phyloP scores from a whole-genome alignment of 768 basidiomycete species.

The Pleurotus sapidus region DNA sequence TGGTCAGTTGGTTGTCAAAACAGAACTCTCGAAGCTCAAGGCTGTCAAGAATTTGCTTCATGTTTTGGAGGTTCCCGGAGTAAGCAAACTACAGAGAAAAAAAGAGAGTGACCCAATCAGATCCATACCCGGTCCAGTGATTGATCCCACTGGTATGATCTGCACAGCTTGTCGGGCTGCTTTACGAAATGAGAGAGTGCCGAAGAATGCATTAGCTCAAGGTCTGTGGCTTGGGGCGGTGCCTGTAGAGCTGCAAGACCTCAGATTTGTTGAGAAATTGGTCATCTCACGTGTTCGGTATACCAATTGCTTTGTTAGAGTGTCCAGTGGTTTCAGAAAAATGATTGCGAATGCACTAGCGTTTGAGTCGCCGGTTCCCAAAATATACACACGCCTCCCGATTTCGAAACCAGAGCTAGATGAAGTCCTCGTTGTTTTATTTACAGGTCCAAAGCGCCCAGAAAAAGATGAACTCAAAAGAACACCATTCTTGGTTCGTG shows the following conservation, averaged over 20 bases:
- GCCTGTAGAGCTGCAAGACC: constrained; percentile 16
- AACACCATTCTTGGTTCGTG: constrained; percentile 22
- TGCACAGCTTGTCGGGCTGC: constrained; percentile 7
- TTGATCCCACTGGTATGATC: not conserved
- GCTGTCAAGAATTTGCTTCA: not conserved
- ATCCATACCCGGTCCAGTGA: not conserved
- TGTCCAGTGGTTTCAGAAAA: constrained; percentile 12
- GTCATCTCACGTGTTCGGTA: constrained; percentile 11
- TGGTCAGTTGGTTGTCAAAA: not conserved
- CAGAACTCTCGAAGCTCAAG: not conserved
- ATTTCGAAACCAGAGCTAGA: constrained; percentile 16
- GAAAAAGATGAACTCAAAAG: constrained; percentile 12
- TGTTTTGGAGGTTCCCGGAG: not conserved
- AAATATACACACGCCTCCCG: constrained; percentile 18
- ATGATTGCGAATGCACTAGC: constrained; percentile 23
- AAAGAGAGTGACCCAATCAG: not conserved
- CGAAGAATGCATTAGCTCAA: constrained; percentile 22
- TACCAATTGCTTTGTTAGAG: constrained; percentile 18
- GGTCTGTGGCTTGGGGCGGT: constrained; percentile 29
- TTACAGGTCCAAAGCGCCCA: constrained; percentile 12
- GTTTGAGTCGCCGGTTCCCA: constrained; percentile 18
- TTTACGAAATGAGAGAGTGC: constrained; percentile 8
- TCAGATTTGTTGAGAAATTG: constrained; percentile 22
- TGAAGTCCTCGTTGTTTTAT: constrained; percentile 16
- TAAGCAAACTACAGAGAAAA: not conserved